Base-by-base conservation (phyloP, 78 protist genomes). In the Dictyostelium capitatum region DNA sequence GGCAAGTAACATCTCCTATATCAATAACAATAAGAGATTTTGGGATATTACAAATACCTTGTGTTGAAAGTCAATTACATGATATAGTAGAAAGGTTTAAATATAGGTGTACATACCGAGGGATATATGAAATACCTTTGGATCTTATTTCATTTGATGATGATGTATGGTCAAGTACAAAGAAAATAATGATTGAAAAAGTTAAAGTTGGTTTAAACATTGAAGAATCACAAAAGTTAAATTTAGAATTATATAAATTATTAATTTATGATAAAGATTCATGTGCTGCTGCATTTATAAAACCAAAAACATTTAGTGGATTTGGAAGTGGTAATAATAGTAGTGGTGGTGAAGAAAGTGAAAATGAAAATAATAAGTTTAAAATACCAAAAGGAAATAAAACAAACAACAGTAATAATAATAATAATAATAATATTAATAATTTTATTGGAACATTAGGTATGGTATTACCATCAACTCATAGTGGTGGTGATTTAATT, bases 401-500 rank as follows among this genome's bases (percentile, higher is more conserved):
- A 37, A 37, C 43, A 37, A 56, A 73, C n/a, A 73, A n/a, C n/a
- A 46, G 25, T 73, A 17, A 47, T 73, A n/a, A 32, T n/a, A 72
- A 30, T 30, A n/a, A 46, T n/a, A 41, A 10, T 47, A n/a, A n/a
- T n/a, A 46, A 10, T 43, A 79, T 20, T 37, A 41, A 32, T 20
- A 79, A 59, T 37, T 25, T 59, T 17, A 20, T 81, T 59, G 89
- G 78, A 23, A 81, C 74, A 46, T n/a, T 81, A 17, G 74, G 73
- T 25, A 20, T 81, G 48, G 41, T 56, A 28, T 46, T 81, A 65
- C 89, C 89, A 23, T 81, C 73, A 46, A 25, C 32, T 9, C 77
- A 64, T 64, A 47, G 32, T 20, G 89, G 89, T 64, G 89, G 89
- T 11, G 43, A 64, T 20, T 23, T 81, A 32, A 43, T 37, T 48